phyloP scores from a whole-genome alignment of 208 protist species.

The Herpetomonas muscarum region DNA sequence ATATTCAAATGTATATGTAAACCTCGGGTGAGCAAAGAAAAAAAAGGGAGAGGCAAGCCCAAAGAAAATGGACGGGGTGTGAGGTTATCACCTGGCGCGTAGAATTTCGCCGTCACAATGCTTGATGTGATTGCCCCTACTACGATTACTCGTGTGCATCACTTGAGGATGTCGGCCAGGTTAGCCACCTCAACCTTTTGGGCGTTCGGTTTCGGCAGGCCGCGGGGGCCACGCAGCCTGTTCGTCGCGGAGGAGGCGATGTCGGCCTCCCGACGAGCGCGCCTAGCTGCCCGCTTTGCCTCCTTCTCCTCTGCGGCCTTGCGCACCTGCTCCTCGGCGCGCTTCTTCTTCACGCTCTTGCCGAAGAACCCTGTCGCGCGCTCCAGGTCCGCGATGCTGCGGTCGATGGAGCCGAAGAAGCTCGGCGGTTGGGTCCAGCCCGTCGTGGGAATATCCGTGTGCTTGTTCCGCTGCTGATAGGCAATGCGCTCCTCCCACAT shows the following conservation, averaged over 20 bases:
- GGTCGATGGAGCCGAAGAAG: constrained; percentile 68
- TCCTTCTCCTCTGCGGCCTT: constrained; percentile 49
- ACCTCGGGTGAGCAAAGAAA: too few relatives aligned
- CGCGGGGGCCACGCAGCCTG: constrained; percentile 8
- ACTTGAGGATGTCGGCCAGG: constrained; percentile 59
- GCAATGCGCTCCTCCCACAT: constrained; percentile 66
- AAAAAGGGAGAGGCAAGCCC: too few relatives aligned
- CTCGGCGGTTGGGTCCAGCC: constrained; percentile 60
- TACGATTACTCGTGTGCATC: too few relatives aligned
- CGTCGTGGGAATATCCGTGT: constrained; percentile 52
- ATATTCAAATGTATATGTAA: too few relatives aligned
- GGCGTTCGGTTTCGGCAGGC: constrained; percentile 8
- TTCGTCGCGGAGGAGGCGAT: constrained; percentile 19
- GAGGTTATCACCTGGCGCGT: too few relatives aligned
- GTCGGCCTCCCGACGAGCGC: constrained; percentile 42
- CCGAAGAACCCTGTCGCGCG: constrained; percentile 55
- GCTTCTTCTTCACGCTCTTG: constrained; percentile 68
- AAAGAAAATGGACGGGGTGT: too few relatives aligned
- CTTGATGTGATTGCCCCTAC: too few relatives aligned
- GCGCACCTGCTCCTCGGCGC: constrained; percentile 39
- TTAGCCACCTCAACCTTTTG: constrained; percentile 49
- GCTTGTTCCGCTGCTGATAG: constrained; percentile 65
- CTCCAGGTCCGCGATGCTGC: constrained; percentile 56
- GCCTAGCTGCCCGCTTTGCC: constrained; percentile 37
- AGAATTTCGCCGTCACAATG: too few relatives aligned